Percentiles rank a stretch among this genome's conserved stretches.
Evolutionary conservation across 2,329 filamentous ascomycete genomes (phyloP).

Genomic region (Exophiala mesophila): DNA sequence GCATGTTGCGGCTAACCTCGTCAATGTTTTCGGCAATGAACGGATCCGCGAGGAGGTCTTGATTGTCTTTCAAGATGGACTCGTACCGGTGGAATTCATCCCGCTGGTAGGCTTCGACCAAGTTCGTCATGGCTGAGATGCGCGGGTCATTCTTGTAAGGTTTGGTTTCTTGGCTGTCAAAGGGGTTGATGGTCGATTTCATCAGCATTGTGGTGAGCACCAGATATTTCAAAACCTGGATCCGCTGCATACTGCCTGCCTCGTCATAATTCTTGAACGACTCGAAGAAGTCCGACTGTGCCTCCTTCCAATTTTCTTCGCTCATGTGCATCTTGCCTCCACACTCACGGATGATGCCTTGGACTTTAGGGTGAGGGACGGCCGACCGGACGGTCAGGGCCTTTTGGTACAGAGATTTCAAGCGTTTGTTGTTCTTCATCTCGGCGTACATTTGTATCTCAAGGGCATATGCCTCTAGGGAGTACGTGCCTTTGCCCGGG

Average conservation of each 20-base stretch:
- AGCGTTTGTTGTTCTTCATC: conserved; percentile 93
- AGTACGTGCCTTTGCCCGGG: conserved; percentile 92
- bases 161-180: conserved; percentile 97
- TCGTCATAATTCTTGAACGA: conserved; percentile 99
- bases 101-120: conserved; percentile 92
- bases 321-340: conserved; percentile 99
- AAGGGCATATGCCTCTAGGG: conserved; percentile 88
- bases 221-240: conserved; percentile 95
- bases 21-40: conserved; percentile 99
- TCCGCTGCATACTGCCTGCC: conserved; percentile 89
- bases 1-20: conserved; percentile 96
- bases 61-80: conserved; percentile 77
- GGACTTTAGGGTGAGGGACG: conserved; percentile 96
- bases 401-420: conserved; percentile 87
- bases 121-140: conserved; percentile 93
- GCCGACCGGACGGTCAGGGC: conserved; percentile 92
- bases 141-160: conserved; percentile 94
- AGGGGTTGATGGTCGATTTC: conserved; percentile 97
- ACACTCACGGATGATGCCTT: conserved; percentile 98
- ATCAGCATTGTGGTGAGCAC: conserved; percentile 97
- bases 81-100: conserved; percentile 94
- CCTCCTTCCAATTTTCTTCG: conserved; percentile 98
- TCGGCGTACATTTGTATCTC: conserved; percentile 99
- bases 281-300: conserved; percentile 96
- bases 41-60: conserved; percentile 80